Evolutionary conservation across 257 asterid genomes (phyloP).

Genomic region (Gentiana straminea): DNA sequence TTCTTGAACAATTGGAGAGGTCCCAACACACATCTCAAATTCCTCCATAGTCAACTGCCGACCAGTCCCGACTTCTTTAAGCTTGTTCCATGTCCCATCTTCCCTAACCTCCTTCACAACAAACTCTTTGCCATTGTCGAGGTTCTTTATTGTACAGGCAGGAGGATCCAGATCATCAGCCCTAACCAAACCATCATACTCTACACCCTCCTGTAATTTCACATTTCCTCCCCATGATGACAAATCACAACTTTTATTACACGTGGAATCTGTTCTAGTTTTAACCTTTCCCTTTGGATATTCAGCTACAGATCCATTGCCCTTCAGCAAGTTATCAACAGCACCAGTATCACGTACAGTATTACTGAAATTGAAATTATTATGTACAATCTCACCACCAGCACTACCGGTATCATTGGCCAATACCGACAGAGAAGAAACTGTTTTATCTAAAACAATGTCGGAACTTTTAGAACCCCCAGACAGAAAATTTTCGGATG

Average conservation of each 20-base stretch:
- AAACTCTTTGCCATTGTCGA: slow-evolving; percentile 91
- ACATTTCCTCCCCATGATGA: slow-evolving; percentile 4
- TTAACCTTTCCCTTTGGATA: slow-evolving; percentile 29
- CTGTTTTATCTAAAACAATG: slow-evolving; percentile 13
- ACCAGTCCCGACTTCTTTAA: slow-evolving; percentile 86
- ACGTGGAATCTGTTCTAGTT: slow-evolving; percentile 14
- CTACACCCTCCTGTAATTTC: slow-evolving; percentile 16
- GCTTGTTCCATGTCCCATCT: slow-evolving; percentile 88
- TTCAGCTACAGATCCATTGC: slow-evolving; percentile 25
- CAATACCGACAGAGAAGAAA: slow-evolving; percentile 7
- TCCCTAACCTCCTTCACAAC: slow-evolving; percentile 90
- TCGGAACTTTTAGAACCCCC: slow-evolving; percentile 26
- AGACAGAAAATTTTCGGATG: slow-evolving; percentile 28
- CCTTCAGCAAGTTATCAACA: slow-evolving; percentile 10
- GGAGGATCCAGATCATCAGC: slow-evolving; percentile 28
- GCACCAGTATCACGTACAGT: slow-evolving; percentile 7
- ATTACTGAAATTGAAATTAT: slow-evolving; percentile 11
- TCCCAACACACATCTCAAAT: slow-evolving; percentile 88
- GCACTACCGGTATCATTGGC: slow-evolving; percentile 13
- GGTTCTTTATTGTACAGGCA: slow-evolving; percentile 72
- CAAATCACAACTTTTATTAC: slow-evolving; percentile 18
- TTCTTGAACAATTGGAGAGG: slow-evolving; percentile 95
- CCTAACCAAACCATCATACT: slow-evolving; percentile 12
- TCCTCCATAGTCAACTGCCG: slow-evolving; percentile 89
- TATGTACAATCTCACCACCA: slow-evolving; percentile 23